Evolutionary conservation across 2,329 filamentous ascomycete species (phyloP).

Genomic region (Hymenoscyphus occultus): DNA sequence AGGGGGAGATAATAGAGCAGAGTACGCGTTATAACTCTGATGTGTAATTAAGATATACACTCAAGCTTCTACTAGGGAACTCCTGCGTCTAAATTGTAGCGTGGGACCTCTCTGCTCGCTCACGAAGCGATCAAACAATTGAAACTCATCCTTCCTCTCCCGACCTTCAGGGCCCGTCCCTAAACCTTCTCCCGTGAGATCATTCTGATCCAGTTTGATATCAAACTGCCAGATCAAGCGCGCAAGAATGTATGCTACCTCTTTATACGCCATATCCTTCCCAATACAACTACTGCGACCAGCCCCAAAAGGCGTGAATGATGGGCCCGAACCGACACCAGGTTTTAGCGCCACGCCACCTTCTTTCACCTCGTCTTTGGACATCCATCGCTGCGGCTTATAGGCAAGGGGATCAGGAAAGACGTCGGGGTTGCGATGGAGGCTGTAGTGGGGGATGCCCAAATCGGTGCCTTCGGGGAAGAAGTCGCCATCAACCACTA

Average conservation of each 20-base stretch:
- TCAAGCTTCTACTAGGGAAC: no score
- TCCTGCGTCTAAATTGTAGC: slow-evolving; percentile 1
- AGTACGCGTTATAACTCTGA: no score
- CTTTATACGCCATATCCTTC: slow-evolving; percentile 15
- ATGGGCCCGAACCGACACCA: slow-evolving; percentile 10
- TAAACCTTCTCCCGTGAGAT: neutral
- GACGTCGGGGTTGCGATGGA: slow-evolving; percentile 32
- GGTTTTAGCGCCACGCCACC: slow-evolving; percentile 15
- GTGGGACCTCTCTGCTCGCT: neutral
- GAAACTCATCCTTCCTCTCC: slow-evolving; percentile 5
- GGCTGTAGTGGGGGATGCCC: slow-evolving; percentile 39
- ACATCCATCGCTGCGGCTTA: slow-evolving; percentile 22
- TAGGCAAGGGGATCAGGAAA: slow-evolving; percentile 35
- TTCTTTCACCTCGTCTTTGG: neutral
- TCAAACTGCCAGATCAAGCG: slow-evolving; percentile 11
- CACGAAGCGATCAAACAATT: slow-evolving; percentile 1
- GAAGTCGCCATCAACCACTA: slow-evolving; percentile 27
- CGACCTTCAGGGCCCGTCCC: neutral
- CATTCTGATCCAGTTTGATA: slow-evolving; percentile 1
- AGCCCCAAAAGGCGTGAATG: slow-evolving; percentile 15
- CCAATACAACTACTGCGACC: slow-evolving; percentile 15
- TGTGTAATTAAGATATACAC: no score
- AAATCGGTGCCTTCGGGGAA: slow-evolving; percentile 35
- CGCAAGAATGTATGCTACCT: slow-evolving; percentile 14
- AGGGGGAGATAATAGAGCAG: no score